A percentile compares a stretch with the other conserved stretches of the same genome.
phyloP scores from a whole-genome alignment of 768 basidiomycete species.

The Boletus tylopilopsis region DNA sequence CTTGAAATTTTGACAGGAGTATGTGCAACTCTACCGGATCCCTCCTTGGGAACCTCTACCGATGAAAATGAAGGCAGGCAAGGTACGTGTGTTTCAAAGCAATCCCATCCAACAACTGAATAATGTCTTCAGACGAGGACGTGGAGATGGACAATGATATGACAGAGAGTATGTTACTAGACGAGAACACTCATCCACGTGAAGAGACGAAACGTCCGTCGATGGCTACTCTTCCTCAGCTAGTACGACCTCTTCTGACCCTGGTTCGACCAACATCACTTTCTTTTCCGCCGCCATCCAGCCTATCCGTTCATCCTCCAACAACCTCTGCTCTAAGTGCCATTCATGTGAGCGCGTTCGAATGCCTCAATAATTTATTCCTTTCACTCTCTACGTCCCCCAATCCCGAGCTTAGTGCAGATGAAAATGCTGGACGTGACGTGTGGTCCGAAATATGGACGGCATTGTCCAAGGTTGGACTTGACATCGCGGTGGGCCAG shows the following conservation, averaged over 20 bases:
- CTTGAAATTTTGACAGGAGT: constrained; percentile 83
- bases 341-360: constrained; percentile 80
- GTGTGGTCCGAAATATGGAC: constrained; percentile 70
- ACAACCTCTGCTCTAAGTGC: constrained; percentile 82
- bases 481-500: constrained; percentile 56
- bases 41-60: constrained; percentile 41
- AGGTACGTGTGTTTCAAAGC: constrained; percentile 22
- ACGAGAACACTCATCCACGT: constrained; percentile 15
- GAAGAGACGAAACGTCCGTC: constrained; percentile 29
- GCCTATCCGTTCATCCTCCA: constrained; percentile 77
- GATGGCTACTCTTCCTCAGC: constrained; percentile 44
- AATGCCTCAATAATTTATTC: constrained; percentile 89
- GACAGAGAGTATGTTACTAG: constrained; percentile 22
- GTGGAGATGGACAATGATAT: constrained; percentile 35
- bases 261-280: constrained; percentile 73
- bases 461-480: constrained; percentile 56
- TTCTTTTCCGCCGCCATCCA: constrained; percentile 73
- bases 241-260: constrained; percentile 65
- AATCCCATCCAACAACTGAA: constrained; percentile 18
- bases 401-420: constrained; percentile 38
- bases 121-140: constrained; percentile 42
- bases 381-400: constrained; percentile 59
- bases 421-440: constrained; percentile 44
- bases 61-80: constrained; percentile 36
- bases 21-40: constrained; percentile 86